Conservation (phyloP, 2,329 filamentous ascomycete genomes). For the Scedosporium dehoogii region DNA sequence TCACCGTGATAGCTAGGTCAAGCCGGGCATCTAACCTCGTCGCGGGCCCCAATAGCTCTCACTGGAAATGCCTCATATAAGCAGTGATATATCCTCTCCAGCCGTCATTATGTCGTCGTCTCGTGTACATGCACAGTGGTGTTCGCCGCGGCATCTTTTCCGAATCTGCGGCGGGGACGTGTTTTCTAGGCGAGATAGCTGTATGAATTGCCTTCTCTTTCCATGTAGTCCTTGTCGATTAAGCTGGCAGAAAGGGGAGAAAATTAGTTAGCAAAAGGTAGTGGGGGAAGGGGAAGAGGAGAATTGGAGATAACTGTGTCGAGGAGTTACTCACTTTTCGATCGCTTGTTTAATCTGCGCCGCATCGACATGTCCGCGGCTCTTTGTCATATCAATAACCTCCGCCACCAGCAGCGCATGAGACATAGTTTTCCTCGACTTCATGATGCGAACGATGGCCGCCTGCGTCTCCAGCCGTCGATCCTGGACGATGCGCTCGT, state of each 20-base stretch:
- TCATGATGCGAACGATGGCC: slow-evolving; percentile 95
- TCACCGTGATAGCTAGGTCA: too few relatives aligned
- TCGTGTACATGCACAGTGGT: not conserved
- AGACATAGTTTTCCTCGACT: slow-evolving; percentile 77
- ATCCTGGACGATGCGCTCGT: slow-evolving; percentile 81
- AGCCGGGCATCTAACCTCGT: not conserved
- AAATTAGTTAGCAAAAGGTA: not conserved
- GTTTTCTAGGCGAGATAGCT: slow-evolving; percentile 53
- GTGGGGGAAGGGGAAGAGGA: not conserved
- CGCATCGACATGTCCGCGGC: slow-evolving; percentile 74
- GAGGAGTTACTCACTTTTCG: slow-evolving; percentile 59
- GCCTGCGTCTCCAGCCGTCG: slow-evolving; percentile 95
- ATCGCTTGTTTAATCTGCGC: slow-evolving; percentile 94
- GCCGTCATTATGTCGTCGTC: not conserved
- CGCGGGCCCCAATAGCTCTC: not conserved
- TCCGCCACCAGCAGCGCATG: slow-evolving; percentile 84
- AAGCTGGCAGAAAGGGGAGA: slow-evolving; percentile 41
- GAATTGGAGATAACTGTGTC: not conserved
- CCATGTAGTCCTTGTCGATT: slow-evolving; percentile 90
- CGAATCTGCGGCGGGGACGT: not conserved
- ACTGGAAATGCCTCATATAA: not conserved
- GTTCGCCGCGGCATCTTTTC: not conserved
- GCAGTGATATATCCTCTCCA: not conserved
- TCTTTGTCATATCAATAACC: slow-evolving; percentile 84
- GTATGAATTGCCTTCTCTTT: slow-evolving; percentile 64